Evolutionary conservation across 1,139 yeast species (phyloP), one percentile per base, ranked within the genome.

Genomic region (Candida glucosophila): DNA sequence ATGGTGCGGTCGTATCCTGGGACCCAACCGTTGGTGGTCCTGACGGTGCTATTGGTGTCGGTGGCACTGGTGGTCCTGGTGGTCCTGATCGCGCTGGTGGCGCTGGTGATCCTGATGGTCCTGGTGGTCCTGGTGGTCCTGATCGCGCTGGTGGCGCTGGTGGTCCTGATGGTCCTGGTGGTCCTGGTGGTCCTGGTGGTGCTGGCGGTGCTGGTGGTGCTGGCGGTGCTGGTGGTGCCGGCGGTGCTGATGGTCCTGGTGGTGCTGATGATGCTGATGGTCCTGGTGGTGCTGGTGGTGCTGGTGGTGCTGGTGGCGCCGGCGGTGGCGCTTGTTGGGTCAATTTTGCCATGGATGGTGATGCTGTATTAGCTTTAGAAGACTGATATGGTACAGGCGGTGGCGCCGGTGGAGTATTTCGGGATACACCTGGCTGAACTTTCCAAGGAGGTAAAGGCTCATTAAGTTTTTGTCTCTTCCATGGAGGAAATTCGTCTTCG

Each of bases 81-180:
- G 48, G 37, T 16, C 30, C 43, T 17, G 42, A 47, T 8, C 44
- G 37, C 26, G 21, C 9, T n/a, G 67, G 63, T 21, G 24, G 29
- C 12, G 33, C 31, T n/a, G 47, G 47, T n/a, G 43, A 35, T 8
- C 40, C 38, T 9, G 40, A 36, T 5, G 43, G 35, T 4, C 42
- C 29, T n/a, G 42, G 31, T 7, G 46, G 45, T 12, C 44, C 40
- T 14, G 29, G 47, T 21, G 32, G 43, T 9, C 41, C 37, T 5
- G 41, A 34, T 4, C 42, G n/a, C n/a, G n/a, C n/a, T n/a, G n/a
- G n/a, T n/a, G n/a, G n/a, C n/a, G n/a, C n/a, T n/a, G n/a, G n/a
- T n/a, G n/a, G 26, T 2, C 32, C 24, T 12, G 44, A 26, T 11
- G 24, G 19, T 8, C 31, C 29, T 14, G 43, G 38, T 6, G 52